Percentiles rank a stretch among this genome's conserved stretches.
These are phyloP conservation scores for Plasmopara muralis DNA, from an alignment of 352 stramenopile genomes.

Conservation along the genomic window DNA sequence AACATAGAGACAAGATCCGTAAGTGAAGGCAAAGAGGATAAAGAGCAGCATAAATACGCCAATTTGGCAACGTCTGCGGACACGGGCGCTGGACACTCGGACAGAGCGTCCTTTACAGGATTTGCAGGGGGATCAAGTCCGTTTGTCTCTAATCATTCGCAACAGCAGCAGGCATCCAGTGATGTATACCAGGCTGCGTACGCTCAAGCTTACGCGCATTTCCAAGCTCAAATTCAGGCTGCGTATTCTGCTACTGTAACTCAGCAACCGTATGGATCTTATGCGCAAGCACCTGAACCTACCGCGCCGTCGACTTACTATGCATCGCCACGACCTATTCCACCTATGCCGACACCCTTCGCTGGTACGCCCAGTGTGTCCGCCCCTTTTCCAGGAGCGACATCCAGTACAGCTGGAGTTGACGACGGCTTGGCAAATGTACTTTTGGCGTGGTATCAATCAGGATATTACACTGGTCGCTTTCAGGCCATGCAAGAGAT, in stretches of 20 bases:
- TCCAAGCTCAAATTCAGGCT: slow-evolving; percentile 53
- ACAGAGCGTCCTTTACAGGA: slow-evolving; percentile 7
- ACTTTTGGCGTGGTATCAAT: slow-evolving; percentile 81
- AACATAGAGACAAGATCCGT: slow-evolving; percentile 17
- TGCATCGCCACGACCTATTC: slow-evolving; percentile 17
- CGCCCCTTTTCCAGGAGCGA: slow-evolving; percentile 12
- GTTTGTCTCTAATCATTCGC: slow-evolving; percentile 11
- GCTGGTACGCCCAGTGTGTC: slow-evolving; percentile 19
- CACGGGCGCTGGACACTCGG: slow-evolving; percentile 4
- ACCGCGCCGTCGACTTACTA: slow-evolving; percentile 22
- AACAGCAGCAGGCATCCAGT: slow-evolving; percentile 18
- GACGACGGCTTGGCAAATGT: slow-evolving; percentile 67
- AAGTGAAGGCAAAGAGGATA: slow-evolving; percentile 4
- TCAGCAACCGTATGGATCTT: slow-evolving; percentile 14
- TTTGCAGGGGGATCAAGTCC: slow-evolving; percentile 8
- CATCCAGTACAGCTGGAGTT: slow-evolving; percentile 9
- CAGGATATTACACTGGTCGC: slow-evolving; percentile 71
- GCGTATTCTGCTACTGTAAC: slow-evolving; percentile 23
- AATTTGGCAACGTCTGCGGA: slow-evolving; percentile 1
- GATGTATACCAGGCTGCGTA: slow-evolving; percentile 65
- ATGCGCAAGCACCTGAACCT: slow-evolving; percentile 12
- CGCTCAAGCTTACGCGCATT: slow-evolving; percentile 53
- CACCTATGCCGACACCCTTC: slow-evolving; percentile 23
- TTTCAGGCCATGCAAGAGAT: slow-evolving; percentile 79
- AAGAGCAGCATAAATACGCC: slow-evolving; percentile 4